Conservation (phyloP, 2,329 filamentous ascomycete genomes). For the Arthrobotrys iridis region DNA sequence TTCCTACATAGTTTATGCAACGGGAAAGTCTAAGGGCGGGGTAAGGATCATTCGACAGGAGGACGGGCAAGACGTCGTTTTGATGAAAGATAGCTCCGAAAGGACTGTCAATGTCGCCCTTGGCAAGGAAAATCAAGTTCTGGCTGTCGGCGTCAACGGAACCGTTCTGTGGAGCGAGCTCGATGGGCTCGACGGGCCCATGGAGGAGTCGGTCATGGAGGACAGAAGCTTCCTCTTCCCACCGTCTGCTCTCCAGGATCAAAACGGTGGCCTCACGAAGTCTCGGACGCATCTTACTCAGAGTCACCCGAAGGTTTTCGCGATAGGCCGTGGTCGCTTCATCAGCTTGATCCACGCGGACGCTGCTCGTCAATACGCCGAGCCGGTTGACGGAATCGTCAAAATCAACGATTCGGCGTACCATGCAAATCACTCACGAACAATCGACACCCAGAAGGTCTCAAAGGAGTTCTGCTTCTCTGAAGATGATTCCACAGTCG, state of each 20-base stretch:
- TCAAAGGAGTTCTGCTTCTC: conserved; percentile 98
- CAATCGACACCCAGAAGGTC: conserved; percentile 96
- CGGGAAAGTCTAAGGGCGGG: conserved; percentile 85
- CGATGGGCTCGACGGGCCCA: conserved; percentile 58
- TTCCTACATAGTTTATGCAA: conserved; percentile 91
- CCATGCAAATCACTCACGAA: conserved; percentile 84
- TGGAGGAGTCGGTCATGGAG: conserved; percentile 81
- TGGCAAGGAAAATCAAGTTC: conserved; percentile 71
- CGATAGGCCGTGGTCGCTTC: conserved; percentile 92
- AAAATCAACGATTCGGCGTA: conserved; percentile 86
- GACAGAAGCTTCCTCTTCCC: conserved; percentile 89
- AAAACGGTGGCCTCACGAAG: conserved; percentile 93
- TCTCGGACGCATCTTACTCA: conserved; percentile 91
- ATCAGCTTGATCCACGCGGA: conserved; percentile 84
- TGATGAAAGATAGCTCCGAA: conserved; percentile 90
- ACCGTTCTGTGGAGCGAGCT: conserved; percentile 87
- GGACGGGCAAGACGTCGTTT: conserved; percentile 87
- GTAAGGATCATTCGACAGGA: conserved; percentile 94
- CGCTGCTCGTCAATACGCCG: conserved; percentile 66
- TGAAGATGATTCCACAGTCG: conserved; percentile 92
- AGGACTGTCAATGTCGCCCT: conserved; percentile 94
- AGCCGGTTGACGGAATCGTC: conserved; percentile 64
- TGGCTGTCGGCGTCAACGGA: conserved; percentile 92
- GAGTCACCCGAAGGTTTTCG: conserved; percentile 90
- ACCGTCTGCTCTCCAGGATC: conserved; percentile 83